Percentiles rank a stretch among this genome's conserved stretches.
Evolutionary conservation across 2,329 filamentous ascomycete species (phyloP).

Genomic region (Arachnopeziza araneosa): DNA sequence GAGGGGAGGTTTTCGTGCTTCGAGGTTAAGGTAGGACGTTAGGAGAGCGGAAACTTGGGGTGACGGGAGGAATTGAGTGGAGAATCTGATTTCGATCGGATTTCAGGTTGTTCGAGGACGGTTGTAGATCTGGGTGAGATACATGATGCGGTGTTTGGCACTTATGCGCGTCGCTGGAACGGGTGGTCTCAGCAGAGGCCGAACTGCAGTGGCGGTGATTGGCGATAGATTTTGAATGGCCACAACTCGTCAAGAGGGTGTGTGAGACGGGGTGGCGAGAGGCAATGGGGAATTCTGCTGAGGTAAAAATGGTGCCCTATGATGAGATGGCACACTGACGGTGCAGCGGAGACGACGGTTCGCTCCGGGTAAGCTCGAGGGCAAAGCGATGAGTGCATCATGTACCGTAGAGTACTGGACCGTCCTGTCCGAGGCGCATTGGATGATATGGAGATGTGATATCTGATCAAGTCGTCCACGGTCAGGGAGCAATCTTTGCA

Average conservation of each 20-base stretch:
- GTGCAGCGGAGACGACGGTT: not conserved
- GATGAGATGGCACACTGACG: not conserved
- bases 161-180: not conserved
- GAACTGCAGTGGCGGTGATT: not conserved
- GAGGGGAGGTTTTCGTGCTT: not conserved
- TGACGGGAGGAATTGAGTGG: not conserved
- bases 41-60: not conserved
- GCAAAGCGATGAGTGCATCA: not conserved
- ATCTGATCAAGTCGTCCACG: not conserved
- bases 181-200: not conserved
- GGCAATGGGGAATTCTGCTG: not conserved
- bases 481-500: not conserved
- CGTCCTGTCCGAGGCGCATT: not conserved
- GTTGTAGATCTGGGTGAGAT: not conserved
- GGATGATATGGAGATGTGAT: not conserved
- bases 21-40: not conserved
- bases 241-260: not conserved
- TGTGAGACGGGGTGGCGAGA: not conserved
- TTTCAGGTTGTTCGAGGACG: not conserved
- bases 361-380: not conserved
- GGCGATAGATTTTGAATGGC: not conserved
- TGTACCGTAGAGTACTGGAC: not conserved
- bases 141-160: not conserved
- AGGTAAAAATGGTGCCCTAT: not conserved
- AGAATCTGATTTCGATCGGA: not conserved